Conservation (phyloP, 164 flowering plant species). For the Macadamia tetraphylla region DNA sequence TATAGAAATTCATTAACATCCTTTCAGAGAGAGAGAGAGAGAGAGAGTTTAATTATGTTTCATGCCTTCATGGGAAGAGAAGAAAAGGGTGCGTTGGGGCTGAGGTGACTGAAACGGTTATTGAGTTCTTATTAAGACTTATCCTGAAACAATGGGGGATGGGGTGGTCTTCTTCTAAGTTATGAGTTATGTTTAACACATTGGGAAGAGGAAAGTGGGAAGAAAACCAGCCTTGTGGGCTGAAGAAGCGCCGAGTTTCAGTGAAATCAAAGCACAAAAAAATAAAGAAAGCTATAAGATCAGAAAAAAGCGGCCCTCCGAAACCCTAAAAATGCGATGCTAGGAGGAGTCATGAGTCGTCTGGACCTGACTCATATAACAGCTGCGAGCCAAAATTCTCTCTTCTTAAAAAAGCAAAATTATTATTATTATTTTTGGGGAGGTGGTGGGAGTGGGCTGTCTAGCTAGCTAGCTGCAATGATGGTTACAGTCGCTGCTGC, state of each 20-base stretch:
- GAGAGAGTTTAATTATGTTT: background rate
- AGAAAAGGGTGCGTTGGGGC: background rate
- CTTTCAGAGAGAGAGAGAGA: background rate
- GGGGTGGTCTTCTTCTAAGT: no score
- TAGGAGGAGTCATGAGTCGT: constrained; percentile 5
- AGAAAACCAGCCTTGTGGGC: constrained; percentile 25
- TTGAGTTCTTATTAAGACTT: background rate
- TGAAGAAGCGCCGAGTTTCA: constrained; percentile 13
- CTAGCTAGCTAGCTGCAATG: background rate
- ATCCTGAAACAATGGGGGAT: constrained; percentile 2
- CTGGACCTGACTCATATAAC: constrained; percentile 15
- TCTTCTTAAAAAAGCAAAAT: constrained; percentile 13
- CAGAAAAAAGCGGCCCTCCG: background rate
- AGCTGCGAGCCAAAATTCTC: constrained; percentile 13
- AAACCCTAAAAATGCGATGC: constrained; percentile 4
- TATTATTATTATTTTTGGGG: background rate
- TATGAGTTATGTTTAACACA: constrained; percentile 21
- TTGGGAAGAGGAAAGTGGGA: background rate
- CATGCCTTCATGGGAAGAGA: background rate
- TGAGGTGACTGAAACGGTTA: constrained; percentile 49
- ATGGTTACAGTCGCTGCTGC: background rate
- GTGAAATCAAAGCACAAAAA: constrained; percentile 30
- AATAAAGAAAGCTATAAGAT: background rate
- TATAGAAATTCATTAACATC: no score
- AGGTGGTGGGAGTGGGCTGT: constrained; percentile 28